Evolutionary conservation across 1,139 yeast genomes (phyloP).

Genomic region (Yamadazyma kanchanaburiensis): DNA sequence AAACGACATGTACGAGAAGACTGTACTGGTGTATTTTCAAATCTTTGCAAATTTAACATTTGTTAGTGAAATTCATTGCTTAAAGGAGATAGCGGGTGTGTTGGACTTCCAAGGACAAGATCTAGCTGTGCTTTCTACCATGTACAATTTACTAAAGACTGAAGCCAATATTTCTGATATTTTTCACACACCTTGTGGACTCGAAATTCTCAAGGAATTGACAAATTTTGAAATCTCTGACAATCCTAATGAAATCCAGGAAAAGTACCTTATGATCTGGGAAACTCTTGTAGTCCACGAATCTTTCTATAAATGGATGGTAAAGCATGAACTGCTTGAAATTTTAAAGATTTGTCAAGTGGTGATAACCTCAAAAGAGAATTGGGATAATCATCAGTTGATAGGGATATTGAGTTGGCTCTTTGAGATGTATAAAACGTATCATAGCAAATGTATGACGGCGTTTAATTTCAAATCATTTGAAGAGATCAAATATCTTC

Average conservation of each 20-base stretch:
- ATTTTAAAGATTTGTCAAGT: conserved; percentile 9
- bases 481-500: conserved; percentile 10
- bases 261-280: conserved; percentile 4
- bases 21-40: conserved; percentile 18
- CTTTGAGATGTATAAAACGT: conserved; percentile 32
- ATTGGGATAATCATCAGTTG: conserved; percentile 52
- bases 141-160: conserved; percentile 8
- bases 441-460: conserved; percentile 6
- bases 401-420: conserved; percentile 57
- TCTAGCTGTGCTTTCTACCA: conserved; percentile 8
- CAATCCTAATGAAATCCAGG: conserved; percentile 3
- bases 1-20: conserved; percentile 12
- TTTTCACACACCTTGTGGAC: conserved; percentile 3
- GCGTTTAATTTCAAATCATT: conserved; percentile 12
- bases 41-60: conserved; percentile 19
- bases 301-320: conserved; percentile 7
- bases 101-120: conserved; percentile 4
- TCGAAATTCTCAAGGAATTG: conserved; percentile 4
- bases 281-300: conserved; percentile 6
- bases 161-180: conserved; percentile 7
- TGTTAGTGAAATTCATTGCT: conserved; percentile 2
- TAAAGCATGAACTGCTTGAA: conserved; percentile 12
- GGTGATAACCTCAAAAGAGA: conserved; percentile 36
- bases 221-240: conserved; percentile 5
- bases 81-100: conserved; percentile 4